Percentiles rank a stretch among this genome's conserved stretches.
These are phyloP conservation scores for Pseudognaphalium luteoalbum DNA, from an alignment of 129 eudicot species.

Conservation along the genomic window DNA sequence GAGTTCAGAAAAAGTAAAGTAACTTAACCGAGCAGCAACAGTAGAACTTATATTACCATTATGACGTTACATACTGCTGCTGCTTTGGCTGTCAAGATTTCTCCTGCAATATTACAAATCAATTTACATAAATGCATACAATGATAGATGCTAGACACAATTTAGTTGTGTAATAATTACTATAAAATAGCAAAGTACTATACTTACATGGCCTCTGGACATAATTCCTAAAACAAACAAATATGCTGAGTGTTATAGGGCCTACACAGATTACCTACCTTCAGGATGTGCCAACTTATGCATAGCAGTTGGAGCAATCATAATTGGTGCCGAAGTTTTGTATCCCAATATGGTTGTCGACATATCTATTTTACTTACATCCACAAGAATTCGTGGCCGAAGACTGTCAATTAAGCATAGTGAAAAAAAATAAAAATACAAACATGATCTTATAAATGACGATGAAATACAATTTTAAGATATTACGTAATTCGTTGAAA, in stretches of 20 bases:
- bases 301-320: constrained; percentile 82
- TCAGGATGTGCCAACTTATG: constrained; percentile 76
- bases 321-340: constrained; percentile 71
- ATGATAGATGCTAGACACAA: background rate
- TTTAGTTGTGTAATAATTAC: background rate
- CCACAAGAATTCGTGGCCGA: constrained; percentile 74
- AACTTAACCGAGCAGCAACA: background rate
- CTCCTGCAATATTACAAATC: constrained; percentile 51
- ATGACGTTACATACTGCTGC: constrained; percentile 70
- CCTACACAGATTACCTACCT: constrained; percentile 38
- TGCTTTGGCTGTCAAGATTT: constrained; percentile 86
- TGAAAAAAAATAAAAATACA: background rate
- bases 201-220: background rate
- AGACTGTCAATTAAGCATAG: constrained; percentile 36
- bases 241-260: background rate
- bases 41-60: constrained; percentile 47
- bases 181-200: no score
- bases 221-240: background rate
- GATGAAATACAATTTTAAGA: background rate
- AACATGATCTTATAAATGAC: background rate
- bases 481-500: constrained; percentile 61
- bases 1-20: background rate
- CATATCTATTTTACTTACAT: constrained; percentile 71
- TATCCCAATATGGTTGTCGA: constrained; percentile 71
- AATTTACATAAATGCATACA: constrained; percentile 7